phyloP scores from a whole-genome alignment of 805 yeast genomes.

The Cyberlindnera japonica region DNA sequence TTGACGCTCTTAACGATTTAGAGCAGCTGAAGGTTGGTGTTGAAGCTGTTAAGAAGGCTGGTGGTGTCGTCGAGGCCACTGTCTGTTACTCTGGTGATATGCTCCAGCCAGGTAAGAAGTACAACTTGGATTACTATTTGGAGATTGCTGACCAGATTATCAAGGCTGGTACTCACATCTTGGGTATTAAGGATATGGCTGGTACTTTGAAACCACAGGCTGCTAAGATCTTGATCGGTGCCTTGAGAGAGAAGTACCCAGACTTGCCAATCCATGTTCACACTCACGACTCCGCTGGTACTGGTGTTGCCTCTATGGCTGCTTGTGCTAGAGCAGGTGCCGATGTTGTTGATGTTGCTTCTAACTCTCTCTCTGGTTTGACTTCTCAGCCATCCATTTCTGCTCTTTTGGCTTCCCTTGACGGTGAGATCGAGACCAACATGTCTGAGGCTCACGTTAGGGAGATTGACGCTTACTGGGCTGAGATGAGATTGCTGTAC shows the following conservation, averaged over 20 bases:
- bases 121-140: constrained; percentile 87
- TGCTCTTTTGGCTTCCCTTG: constrained; percentile 88
- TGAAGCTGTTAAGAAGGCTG: constrained; percentile 95
- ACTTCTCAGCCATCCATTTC: constrained; percentile 97
- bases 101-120: constrained; percentile 94
- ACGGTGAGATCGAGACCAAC: constrained; percentile 78
- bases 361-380: constrained; percentile 97
- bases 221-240: constrained; percentile 74
- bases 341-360: constrained; percentile 95
- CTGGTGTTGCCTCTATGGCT: constrained; percentile 96
- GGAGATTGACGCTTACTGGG: constrained; percentile 94
- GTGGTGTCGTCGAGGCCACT: constrained; percentile 98
- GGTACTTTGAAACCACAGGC: constrained; percentile 97
- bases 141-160: constrained; percentile 80
- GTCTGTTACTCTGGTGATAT: constrained; percentile 98
- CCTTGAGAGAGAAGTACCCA: constrained; percentile 84
- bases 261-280: constrained; percentile 96
- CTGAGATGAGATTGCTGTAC: constrained; percentile 94
- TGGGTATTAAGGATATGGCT: constrained; percentile 99
- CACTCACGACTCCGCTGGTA: constrained; percentile 99
- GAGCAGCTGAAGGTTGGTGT: constrained; percentile 98
- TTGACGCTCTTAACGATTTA: constrained; percentile 94
- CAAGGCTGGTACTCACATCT: constrained; percentile 89
- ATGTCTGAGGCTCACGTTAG: constrained; percentile 64
- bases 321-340: constrained; percentile 96